Evolutionary conservation across 345 rosid genomes (phyloP).

Genomic region (Arabis alpina): DNA sequence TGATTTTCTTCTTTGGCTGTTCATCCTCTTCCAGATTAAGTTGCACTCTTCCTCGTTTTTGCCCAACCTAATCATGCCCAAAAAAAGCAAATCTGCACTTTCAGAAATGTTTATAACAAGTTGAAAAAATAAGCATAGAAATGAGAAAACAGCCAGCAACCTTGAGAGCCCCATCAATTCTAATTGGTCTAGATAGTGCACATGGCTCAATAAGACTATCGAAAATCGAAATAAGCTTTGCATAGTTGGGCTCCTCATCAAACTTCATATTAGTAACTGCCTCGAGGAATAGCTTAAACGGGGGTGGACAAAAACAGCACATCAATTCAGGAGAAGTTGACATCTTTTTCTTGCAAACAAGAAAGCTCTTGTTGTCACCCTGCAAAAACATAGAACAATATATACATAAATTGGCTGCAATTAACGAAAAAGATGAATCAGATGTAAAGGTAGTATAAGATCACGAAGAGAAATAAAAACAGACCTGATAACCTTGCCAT

Average conservation of each 20-base stretch:
- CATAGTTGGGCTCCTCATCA: constrained; percentile 92
- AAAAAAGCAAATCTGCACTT: constrained; percentile 10
- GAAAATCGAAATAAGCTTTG: constrained; percentile 77
- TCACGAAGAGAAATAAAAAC: constrained; percentile 11
- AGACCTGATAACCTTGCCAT: constrained; percentile 98
- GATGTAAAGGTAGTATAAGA: not conserved
- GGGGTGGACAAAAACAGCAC: constrained; percentile 82
- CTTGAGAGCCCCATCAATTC: constrained; percentile 95
- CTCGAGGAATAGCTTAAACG: constrained; percentile 83
- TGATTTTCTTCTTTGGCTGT: constrained; percentile 84
- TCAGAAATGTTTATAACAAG: constrained; percentile 39
- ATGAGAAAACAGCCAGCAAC: constrained; percentile 43
- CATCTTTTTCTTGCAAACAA: constrained; percentile 96
- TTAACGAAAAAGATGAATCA: constrained; percentile 9
- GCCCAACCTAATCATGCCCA: constrained; percentile 63
- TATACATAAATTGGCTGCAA: not conserved
- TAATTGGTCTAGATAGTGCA: constrained; percentile 67
- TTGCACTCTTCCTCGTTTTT: constrained; percentile 74
- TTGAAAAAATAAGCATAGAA: constrained; percentile 16
- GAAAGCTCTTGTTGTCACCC: constrained; percentile 97
- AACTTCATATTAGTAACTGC: constrained; percentile 87
- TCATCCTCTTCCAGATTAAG: constrained; percentile 81
- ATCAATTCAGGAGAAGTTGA: constrained; percentile 80
- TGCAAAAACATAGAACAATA: constrained; percentile 29
- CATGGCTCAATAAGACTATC: constrained; percentile 73